phyloP scores from a whole-genome alignment of 176 grass and related monocot species.

The Alloteropsis semialata region DNA sequence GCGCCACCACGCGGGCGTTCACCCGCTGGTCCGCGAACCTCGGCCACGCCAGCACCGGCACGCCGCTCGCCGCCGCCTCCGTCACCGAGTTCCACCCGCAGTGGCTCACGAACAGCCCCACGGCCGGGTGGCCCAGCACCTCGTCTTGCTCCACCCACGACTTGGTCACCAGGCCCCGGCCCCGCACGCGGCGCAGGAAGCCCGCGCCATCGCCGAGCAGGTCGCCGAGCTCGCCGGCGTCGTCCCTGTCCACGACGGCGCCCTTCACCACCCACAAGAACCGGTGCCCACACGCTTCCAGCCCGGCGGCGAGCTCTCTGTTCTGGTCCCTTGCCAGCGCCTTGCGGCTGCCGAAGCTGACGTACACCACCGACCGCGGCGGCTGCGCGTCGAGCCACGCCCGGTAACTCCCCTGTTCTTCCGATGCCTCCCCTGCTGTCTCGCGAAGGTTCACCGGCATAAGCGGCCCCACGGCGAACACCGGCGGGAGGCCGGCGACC shows the following conservation, averaged over 20 bases:
- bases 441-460: background rate
- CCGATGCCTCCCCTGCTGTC: background rate
- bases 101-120: constrained; percentile 74
- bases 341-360: constrained; percentile 70
- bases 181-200: constrained; percentile 43
- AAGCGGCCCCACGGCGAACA: constrained; percentile 53
- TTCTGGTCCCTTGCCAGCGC: constrained; percentile 44
- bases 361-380: constrained; percentile 63
- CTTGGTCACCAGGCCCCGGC: constrained; percentile 53
- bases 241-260: constrained; percentile 49
- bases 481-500: constrained; percentile 31
- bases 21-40: constrained; percentile 61
- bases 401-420: background rate
- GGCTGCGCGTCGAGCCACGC: constrained; percentile 57
- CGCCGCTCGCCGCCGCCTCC: constrained; percentile 47
- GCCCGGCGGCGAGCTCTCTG: constrained; percentile 47
- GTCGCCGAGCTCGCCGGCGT: constrained; percentile 18
- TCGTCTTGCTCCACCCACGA: constrained; percentile 71
- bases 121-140: constrained; percentile 42
- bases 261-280: constrained; percentile 88
- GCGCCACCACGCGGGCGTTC: constrained; percentile 44
- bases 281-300: constrained; percentile 45
- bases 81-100: constrained; percentile 82
- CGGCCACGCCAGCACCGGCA: constrained; percentile 66
- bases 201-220: constrained; percentile 47